Evolutionary conservation across 192 early-diverging fungal genomes (phyloP).

Genomic region (Backusella morwellensis): DNA sequence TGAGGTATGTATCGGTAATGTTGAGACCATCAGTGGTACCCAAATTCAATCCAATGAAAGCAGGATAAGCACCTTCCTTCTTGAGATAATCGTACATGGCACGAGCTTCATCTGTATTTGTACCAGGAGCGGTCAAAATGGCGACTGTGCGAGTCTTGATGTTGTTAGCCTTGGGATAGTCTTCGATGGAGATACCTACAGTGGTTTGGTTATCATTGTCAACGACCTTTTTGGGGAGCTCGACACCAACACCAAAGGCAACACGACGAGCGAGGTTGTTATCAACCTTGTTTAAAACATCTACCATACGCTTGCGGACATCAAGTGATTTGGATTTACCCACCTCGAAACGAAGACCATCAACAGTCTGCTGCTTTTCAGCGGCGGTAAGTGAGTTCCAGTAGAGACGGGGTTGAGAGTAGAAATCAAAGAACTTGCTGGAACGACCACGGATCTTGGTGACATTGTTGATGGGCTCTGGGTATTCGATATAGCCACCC

Average conservation of each 20-base stretch:
- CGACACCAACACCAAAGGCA: slow-evolving; percentile 19
- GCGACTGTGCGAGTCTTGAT: slow-evolving; percentile 26
- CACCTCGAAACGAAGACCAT: slow-evolving; percentile 35
- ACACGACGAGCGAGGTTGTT: slow-evolving; percentile 24
- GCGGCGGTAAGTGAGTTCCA: slow-evolving; percentile 32
- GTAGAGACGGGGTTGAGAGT: slow-evolving; percentile 34
- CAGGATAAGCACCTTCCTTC: slow-evolving; percentile 6
- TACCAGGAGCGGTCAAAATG: slow-evolving; percentile 18
- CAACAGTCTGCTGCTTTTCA: slow-evolving; percentile 35
- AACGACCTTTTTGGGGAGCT: neutral
- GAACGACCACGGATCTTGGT: slow-evolving; percentile 17
- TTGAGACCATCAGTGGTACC: slow-evolving; percentile 7
- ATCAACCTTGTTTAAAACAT: slow-evolving; percentile 22
- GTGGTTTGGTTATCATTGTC: slow-evolving; percentile 12
- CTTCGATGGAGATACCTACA: slow-evolving; percentile 20
- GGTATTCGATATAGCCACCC: slow-evolving; percentile 22
- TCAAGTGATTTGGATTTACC: slow-evolving; percentile 23
- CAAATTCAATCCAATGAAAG: slow-evolving; percentile 2
- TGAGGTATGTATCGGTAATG: slow-evolving; percentile 16
- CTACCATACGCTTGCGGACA: slow-evolving; percentile 22
- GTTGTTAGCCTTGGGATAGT: slow-evolving; percentile 17
- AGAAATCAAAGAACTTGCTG: slow-evolving; percentile 25
- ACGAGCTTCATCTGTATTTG: slow-evolving; percentile 11
- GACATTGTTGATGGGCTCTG: slow-evolving; percentile 14
- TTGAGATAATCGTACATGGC: slow-evolving; percentile 16